phyloP scores from a whole-genome alignment of 208 protist genomes.

The Trypanosoma caninum region DNA sequence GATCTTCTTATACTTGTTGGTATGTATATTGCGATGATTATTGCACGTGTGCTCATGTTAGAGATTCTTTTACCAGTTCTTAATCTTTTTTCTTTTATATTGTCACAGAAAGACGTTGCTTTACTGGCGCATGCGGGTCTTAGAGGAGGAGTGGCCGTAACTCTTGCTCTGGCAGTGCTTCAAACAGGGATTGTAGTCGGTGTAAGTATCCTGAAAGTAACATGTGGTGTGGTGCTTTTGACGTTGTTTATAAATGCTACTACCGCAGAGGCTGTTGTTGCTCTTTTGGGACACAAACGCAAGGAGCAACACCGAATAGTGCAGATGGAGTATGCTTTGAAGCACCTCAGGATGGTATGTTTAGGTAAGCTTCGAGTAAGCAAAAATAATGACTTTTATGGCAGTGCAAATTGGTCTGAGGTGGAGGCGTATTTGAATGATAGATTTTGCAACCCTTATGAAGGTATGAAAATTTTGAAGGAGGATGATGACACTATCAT shows the following conservation, averaged over 20 bases:
- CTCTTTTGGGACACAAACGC: constrained; percentile 46
- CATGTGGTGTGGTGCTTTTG: constrained; percentile 70
- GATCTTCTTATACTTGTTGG: constrained; percentile 59
- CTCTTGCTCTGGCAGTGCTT: constrained; percentile 67
- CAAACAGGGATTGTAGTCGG: constrained; percentile 50
- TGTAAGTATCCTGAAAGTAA: constrained; percentile 60
- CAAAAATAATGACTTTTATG: constrained; percentile 67
- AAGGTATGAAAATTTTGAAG: constrained; percentile 22
- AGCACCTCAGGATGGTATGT: constrained; percentile 33
- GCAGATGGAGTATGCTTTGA: constrained; percentile 62
- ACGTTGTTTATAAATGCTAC: constrained; percentile 74
- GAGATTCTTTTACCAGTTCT: constrained; percentile 61
- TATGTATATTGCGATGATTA: constrained; percentile 64
- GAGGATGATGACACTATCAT: constrained; percentile 50
- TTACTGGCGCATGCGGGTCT: constrained; percentile 73
- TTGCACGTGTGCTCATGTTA: constrained; percentile 62
- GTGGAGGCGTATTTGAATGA: constrained; percentile 52
- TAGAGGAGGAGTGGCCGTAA: constrained; percentile 75
- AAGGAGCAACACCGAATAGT: constrained; percentile 57
- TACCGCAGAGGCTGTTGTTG: constrained; percentile 48
- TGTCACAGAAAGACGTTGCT: constrained; percentile 44
- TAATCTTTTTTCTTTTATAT: constrained; percentile 59
- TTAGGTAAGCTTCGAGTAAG: constrained; percentile 42
- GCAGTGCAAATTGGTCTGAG: constrained; percentile 64
- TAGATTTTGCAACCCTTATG: constrained; percentile 47